Conservation (phyloP, 2,329 filamentous ascomycete species). For the Graphilbum ipis-grandicollis region DNA sequence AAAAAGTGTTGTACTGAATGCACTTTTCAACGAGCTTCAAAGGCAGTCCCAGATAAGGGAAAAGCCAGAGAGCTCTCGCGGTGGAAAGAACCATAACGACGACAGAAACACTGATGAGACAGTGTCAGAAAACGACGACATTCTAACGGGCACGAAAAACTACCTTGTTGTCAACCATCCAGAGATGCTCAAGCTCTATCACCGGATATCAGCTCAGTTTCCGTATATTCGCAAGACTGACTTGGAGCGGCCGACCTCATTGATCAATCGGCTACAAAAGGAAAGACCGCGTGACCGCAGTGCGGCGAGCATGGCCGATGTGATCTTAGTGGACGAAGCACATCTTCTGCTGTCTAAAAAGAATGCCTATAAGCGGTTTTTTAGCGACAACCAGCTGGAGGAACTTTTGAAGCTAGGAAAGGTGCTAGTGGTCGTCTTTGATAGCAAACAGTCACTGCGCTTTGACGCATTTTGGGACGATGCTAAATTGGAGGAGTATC, state of each 20-base stretch:
- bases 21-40: slow-evolving; percentile 5
- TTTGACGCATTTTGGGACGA: slow-evolving; percentile 4
- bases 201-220: slow-evolving; percentile 4
- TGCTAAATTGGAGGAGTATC: background rate
- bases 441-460: slow-evolving; percentile 5
- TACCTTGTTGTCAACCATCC: slow-evolving; percentile 5
- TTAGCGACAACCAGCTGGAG: slow-evolving; percentile 5
- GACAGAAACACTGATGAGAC: no score
- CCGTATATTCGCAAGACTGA: slow-evolving; percentile 4
- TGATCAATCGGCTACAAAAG: slow-evolving; percentile 5
- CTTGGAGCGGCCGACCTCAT: slow-evolving; percentile 4
- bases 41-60: background rate
- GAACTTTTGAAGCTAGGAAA: slow-evolving; percentile 2
- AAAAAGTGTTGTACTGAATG: slow-evolving; percentile 4
- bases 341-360: slow-evolving; percentile 4
- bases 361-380: slow-evolving; percentile 5
- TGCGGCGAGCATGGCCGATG: background rate
- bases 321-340: slow-evolving; percentile 4
- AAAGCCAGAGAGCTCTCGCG: no score
- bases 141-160: slow-evolving; percentile 1
- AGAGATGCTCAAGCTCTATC: slow-evolving; percentile 5
- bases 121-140: background rate
- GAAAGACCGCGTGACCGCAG: background rate
- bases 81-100: no score
- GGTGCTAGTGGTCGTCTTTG: slow-evolving; percentile 3